phyloP scores from a whole-genome alignment of 306 rosid genomes.

The Abrus precatorius region DNA sequence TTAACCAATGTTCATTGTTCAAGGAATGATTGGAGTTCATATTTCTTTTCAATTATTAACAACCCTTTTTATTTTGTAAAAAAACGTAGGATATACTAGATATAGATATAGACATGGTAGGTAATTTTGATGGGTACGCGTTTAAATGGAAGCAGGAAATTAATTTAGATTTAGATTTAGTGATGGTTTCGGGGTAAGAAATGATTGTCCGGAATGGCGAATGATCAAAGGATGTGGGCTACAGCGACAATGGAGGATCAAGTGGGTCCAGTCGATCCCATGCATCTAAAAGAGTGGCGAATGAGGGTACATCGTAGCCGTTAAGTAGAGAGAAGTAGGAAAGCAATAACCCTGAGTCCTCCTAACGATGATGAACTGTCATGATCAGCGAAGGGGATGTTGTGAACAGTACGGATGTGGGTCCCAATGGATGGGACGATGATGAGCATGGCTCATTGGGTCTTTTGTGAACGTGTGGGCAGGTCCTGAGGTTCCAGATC shows the following conservation, averaged over 20 bases:
- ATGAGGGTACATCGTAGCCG: background rate
- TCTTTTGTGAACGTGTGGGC: conserved; percentile 71
- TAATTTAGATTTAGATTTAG: background rate
- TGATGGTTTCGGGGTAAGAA: conserved; percentile 20
- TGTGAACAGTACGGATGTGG: conserved; percentile 59
- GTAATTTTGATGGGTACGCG: background rate
- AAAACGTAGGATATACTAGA: conserved; percentile 34
- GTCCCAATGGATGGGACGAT: conserved; percentile 59
- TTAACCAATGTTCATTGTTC: conserved; percentile 29
- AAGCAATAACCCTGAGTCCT: background rate
- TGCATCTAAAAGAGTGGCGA: conserved; percentile 16
- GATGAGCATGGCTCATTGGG: conserved; percentile 41
- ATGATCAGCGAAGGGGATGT: conserved; percentile 52
- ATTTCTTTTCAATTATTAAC: conserved; percentile 11
- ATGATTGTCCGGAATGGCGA: conserved; percentile 28
- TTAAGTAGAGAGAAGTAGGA: conserved; percentile 17
- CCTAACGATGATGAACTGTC: conserved; percentile 48
- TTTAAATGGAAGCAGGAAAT: conserved; percentile 13
- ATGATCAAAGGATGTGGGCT: conserved; percentile 33
- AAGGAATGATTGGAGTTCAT: conserved; percentile 34
- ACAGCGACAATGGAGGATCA: conserved; percentile 26
- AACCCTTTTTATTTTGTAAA: background rate
- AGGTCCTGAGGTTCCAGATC: conserved; percentile 59
- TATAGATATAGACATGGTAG: conserved; percentile 26
- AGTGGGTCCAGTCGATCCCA: conserved; percentile 43